phyloP scores from a whole-genome alignment of 2,329 filamentous ascomycete species.

The Cryoendolithus antarcticus region DNA sequence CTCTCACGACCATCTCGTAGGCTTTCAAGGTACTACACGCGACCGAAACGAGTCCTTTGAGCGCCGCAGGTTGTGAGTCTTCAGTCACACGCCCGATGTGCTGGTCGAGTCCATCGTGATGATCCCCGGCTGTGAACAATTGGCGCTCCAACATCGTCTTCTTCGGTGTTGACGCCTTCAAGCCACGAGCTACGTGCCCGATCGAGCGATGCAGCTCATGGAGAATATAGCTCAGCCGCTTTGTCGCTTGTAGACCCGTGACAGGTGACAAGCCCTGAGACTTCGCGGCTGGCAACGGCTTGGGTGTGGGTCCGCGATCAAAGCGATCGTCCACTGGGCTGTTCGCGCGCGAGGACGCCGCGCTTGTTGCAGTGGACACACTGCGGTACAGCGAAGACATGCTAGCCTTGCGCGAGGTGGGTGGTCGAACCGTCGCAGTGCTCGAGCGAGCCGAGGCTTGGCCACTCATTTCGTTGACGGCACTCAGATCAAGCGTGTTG shows the following conservation, averaged over 20 bases:
- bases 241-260: constrained; percentile 3
- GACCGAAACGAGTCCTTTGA: constrained; percentile 26
- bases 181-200: constrained; percentile 23
- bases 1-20: constrained; percentile 37
- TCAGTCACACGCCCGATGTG: constrained; percentile 32
- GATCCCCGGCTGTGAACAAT: constrained; percentile 43
- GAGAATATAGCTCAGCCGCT: constrained; percentile 17
- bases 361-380: constrained; percentile 5
- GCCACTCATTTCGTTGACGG: constrained; percentile 13
- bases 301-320: constrained; percentile 2
- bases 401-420: constrained; percentile 21
- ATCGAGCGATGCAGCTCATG: constrained; percentile 17
- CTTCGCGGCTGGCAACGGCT: too few species aligned
- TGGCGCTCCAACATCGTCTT: constrained; percentile 42
- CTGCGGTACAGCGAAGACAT: constrained; percentile 13
- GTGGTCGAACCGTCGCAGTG: constrained; percentile 31
- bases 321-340: constrained; percentile 20
- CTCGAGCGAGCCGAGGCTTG: constrained; percentile 25
- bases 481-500: constrained; percentile 27
- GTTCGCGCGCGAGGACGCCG: constrained; percentile 19
- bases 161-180: constrained; percentile 34
- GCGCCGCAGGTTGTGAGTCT: constrained; percentile 33
- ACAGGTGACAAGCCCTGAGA: too few species aligned
- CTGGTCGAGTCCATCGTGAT: constrained; percentile 43
- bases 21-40: constrained; percentile 38